Base-by-base conservation (phyloP, 805 yeast species). In the Starmerella floricola region DNA sequence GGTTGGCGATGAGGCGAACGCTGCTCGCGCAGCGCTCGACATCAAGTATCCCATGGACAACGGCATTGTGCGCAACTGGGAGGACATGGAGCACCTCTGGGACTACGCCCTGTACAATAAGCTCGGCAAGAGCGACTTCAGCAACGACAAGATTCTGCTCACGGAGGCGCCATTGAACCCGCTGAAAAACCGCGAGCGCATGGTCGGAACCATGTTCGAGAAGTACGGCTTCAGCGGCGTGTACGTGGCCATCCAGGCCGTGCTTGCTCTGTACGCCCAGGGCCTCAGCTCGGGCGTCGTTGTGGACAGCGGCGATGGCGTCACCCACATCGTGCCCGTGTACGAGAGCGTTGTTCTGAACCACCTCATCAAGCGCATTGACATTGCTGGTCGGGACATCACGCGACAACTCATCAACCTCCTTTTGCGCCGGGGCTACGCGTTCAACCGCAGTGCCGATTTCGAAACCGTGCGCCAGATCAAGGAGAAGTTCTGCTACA, bases 161-260 rank as follows among this genome's bases (percentile, higher is more conserved):
- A 91, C 98, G 1, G 98, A 91, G 67, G 97, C 98, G 16, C 98
- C 98, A 48, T 80, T 91, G 91, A 91, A 91, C 61, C 98, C 96
- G 24, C 63, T 83, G 56, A 78, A 78, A 56, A 88, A 87, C 62
- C 72, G 96, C 59, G 94, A 85, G 61, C 72, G 72, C 41, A 87
- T 87, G 95, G 83, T 87, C 57, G 85, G 82, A 49, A 82, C 82
- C 17, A 82, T 87, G 88, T 84, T 86, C 63, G 96, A 87, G 60
- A 79, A 79, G 58, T 87, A 86, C 63, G 74, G 78, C 45, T 82
- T 86, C 61, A 85, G 88, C 30, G 95, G 95, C 16, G 94, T 87
- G 8, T 87, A 88, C 54, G 95, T 87, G 36, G 95, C 95, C 17
- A 85, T 84, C 57, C 96, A 88, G 68, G 97, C 97, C 3, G 98